A percentile compares a stretch with the other conserved stretches of the same genome.
phyloP scores from a whole-genome alignment of 768 basidiomycete species.

The Hortiboletus campestris region DNA sequence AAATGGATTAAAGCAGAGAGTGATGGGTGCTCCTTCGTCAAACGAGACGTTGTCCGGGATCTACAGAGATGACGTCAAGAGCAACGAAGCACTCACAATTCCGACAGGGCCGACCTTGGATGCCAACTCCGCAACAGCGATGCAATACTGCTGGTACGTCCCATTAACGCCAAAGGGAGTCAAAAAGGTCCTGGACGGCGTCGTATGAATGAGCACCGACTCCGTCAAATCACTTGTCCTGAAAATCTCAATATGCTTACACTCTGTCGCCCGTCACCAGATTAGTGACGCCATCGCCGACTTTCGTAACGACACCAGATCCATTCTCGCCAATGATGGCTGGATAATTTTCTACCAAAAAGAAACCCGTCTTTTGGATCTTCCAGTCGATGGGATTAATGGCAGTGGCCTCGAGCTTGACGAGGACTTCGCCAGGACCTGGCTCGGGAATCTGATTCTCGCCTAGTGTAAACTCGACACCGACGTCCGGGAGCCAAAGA shows the following conservation, averaged over 20 bases:
- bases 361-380: constrained; percentile 5
- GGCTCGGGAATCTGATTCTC: constrained; percentile 31
- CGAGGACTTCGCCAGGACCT: constrained; percentile 41
- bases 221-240: neutral
- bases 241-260: constrained; percentile 16
- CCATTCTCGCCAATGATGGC: constrained; percentile 36
- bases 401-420: constrained; percentile 40
- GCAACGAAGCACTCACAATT: neutral
- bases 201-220: neutral
- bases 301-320: constrained; percentile 37
- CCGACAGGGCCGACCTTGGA: constrained; percentile 11
- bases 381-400: constrained; percentile 45
- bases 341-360: constrained; percentile 35
- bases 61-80: constrained; percentile 6
- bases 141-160: constrained; percentile 25
- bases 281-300: constrained; percentile 36
- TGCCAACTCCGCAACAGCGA: constrained; percentile 19
- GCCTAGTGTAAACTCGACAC: constrained; percentile 9
- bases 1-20: constrained; percentile 32
- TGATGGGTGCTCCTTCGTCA: constrained; percentile 38
- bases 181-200: constrained; percentile 2
- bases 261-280: constrained; percentile 37
- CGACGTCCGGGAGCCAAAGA: constrained; percentile 16
- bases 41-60: constrained; percentile 35
- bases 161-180: neutral